Evolutionary conservation across 192 early-diverging fungal genomes (phyloP).

Genomic region (Linnemannia zychae): DNA sequence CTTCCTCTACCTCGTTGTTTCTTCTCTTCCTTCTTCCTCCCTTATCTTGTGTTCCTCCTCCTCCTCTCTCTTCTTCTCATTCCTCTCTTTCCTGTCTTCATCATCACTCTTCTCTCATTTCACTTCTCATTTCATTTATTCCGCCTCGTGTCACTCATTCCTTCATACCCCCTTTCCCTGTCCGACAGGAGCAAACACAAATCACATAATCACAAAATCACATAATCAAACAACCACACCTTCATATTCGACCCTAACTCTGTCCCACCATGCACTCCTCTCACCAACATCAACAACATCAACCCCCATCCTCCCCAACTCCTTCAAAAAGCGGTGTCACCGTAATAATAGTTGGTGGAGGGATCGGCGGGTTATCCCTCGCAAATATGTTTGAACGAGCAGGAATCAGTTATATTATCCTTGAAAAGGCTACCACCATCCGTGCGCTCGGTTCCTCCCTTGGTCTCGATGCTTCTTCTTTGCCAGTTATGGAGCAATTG

Average conservation of each 20-base stretch:
- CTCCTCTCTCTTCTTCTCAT: neutral
- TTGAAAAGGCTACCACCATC: constrained; percentile 22
- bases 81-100: neutral
- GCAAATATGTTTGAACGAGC: constrained; percentile 34
- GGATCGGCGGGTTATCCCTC: constrained; percentile 17
- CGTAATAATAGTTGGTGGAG: constrained; percentile 23
- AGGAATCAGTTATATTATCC: constrained; percentile 34
- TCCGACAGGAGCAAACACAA: neutral
- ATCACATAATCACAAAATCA: neutral
- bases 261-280: neutral
- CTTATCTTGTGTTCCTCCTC: neutral
- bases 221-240: neutral
- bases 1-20: neutral
- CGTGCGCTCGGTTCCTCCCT: constrained; percentile 30
- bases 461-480: constrained; percentile 16
- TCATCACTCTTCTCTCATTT: neutral
- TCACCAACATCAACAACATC: neutral
- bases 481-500: constrained; percentile 39
- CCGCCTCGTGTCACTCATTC: constrained; percentile 11
- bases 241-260: neutral
- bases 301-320: constrained; percentile 7
- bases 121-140: constrained; percentile 20
- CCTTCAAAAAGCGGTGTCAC: constrained; percentile 25
- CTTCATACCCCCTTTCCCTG: neutral
- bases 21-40: neutral